A percentile compares a stretch with the other conserved stretches of the same genome.
Conservation (phyloP, 2,329 filamentous ascomycete genomes). For the Escovopsis weberi region DNA sequence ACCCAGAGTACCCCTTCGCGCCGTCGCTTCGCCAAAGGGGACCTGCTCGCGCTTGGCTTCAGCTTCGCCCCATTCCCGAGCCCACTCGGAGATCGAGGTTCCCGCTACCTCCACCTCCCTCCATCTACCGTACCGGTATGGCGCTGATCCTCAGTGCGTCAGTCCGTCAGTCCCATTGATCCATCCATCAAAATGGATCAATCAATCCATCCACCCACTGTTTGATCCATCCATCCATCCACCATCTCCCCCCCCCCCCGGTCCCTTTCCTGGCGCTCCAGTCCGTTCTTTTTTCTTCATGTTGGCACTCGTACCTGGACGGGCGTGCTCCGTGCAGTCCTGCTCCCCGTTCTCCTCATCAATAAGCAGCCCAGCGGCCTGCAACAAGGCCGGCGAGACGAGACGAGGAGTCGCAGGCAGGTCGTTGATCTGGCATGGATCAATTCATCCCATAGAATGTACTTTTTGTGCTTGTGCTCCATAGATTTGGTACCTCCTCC, state of each 20-base stretch:
- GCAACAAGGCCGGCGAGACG: no score
- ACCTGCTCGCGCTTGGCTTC: not conserved
- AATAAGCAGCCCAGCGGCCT: no score
- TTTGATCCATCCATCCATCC: constrained; percentile 7
- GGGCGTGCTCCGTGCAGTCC: no score
- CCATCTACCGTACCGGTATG: not conserved
- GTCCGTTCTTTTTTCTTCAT: no score
- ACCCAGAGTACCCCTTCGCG: not conserved
- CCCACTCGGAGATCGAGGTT: not conserved
- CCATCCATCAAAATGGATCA: constrained; percentile 6
- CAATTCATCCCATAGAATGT: no score
- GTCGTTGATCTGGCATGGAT: no score
- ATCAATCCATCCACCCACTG: constrained; percentile 5
- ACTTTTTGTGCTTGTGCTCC: no score
- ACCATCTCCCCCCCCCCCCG: constrained; percentile 6
- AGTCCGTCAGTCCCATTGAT: constrained; percentile 5
- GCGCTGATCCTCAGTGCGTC: constrained; percentile 1
- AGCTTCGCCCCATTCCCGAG: not conserved
- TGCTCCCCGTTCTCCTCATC: no score
- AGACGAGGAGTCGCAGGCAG: no score
- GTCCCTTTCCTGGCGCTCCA: no score
- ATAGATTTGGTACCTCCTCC: no score
- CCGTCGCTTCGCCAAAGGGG: not conserved
- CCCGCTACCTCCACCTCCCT: not conserved
- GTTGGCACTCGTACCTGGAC: no score